A percentile compares a stretch with the other conserved stretches of the same genome.
Conservation (phyloP, 257 asterid genomes). For the Nicotiana benthamiana region DNA sequence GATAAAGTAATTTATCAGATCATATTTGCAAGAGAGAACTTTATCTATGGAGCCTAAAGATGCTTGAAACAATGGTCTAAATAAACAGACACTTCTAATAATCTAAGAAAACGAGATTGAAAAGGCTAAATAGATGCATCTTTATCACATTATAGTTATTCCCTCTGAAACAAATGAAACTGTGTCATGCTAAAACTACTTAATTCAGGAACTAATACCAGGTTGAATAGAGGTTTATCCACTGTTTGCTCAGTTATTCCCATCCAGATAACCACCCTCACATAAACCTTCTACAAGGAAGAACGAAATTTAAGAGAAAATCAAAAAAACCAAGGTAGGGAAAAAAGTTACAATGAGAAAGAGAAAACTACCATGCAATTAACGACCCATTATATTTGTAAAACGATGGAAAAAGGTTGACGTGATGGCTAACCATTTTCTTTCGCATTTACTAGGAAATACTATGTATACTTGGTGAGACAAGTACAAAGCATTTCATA, state of each 20-base stretch:
- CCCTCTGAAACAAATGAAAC: neutral
- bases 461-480: neutral
- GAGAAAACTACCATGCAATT: neutral
- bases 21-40: conserved; percentile 8
- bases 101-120: neutral
- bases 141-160: neutral
- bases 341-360: neutral
- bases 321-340: neutral
- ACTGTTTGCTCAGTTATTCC: neutral
- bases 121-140: neutral
- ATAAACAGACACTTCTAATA: neutral
- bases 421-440: neutral
- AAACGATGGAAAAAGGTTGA: neutral
- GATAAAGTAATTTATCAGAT: conserved; percentile 3
- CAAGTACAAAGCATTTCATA: neutral
- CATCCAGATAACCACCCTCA: neutral
- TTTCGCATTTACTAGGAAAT: neutral
- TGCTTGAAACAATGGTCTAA: neutral
- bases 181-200: neutral
- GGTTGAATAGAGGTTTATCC: neutral
- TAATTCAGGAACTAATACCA: neutral
- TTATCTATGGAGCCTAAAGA: conserved; percentile 1
- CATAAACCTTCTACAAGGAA: neutral
- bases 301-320: too few relatives aligned
- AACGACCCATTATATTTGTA: too few relatives aligned